Evolutionary conservation across 176 grass and related monocot species (phyloP), one percentile per base, ranked within the genome.

Genomic region (Phragmites australis): DNA sequence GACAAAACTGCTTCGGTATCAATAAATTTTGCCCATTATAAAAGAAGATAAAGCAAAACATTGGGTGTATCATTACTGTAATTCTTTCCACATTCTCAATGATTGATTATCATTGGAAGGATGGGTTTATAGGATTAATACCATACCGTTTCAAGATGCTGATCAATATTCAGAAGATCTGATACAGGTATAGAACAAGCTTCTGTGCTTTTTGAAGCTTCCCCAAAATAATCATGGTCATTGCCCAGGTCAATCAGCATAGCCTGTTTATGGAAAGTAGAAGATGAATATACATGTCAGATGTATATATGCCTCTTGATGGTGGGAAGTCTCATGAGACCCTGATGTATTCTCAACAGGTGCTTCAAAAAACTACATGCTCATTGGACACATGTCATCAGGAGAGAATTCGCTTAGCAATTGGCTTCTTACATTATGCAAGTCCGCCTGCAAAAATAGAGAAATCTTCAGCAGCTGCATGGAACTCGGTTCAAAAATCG

Each of bases 121-220:
- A n/a, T n/a, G n/a, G n/a, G n/a, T n/a, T n/a, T n/a, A n/a, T n/a
- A n/a, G n/a, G n/a, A n/a, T n/a, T n/a, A n/a, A n/a, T n/a, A n/a
- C n/a, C 70, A 80, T 99, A 99, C 97, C 52, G 93, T 93, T 74
- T 99, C 93, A 54, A 99, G 78, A 88, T 96, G 90, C 76, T 99
- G 84, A 75, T 96, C 89, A 3, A 94, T 89, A 54, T 86, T 88
- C 59, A 99, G 74, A 88, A 99, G 93, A 84, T 95, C 86, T 30
- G 78, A 80, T 65, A 75, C 73, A 61, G 86, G 84, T 25, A 64
- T 40, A 61, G 86, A 60, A 47, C 56, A 78, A 46, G 86, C 81
- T 68, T 83, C 76, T 58, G 83, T 87, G 77, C 46, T 82, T 82
- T 91, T 88, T 77, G 90, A 91, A 91, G 82, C 59, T 84, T 96